phyloP scores from a whole-genome alignment of 2,329 filamentous ascomycete species.

The Trichophaea hybrida region DNA sequence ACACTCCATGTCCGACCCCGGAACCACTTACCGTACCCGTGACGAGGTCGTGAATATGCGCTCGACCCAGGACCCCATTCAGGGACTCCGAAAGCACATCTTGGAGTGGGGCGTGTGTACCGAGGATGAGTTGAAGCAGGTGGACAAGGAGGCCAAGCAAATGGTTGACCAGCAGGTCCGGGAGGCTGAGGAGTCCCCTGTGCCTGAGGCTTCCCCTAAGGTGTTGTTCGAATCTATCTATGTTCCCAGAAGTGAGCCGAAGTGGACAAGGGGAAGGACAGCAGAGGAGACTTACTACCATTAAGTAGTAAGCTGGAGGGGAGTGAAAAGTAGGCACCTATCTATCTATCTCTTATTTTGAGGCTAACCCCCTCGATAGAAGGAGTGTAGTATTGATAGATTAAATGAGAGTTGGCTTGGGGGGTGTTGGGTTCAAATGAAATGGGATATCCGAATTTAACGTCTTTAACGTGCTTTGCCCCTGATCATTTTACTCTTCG shows the following conservation, averaged over 20 bases:
- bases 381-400: no score
- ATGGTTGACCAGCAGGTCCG: slow-evolving; percentile 83
- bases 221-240: slow-evolving; percentile 97
- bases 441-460: no score
- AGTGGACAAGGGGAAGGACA: slow-evolving; percentile 73
- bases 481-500: no score
- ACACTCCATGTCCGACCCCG: slow-evolving; percentile 99
- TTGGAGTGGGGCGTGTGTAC: slow-evolving; percentile 83
- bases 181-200: slow-evolving; percentile 72
- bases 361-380: no score
- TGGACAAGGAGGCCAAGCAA: slow-evolving; percentile 84
- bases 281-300: slow-evolving; percentile 87
- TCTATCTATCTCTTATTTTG: no score
- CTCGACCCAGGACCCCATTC: slow-evolving; percentile 95
- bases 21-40: slow-evolving; percentile 96
- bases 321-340: background rate
- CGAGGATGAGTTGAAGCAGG: slow-evolving; percentile 88
- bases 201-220: slow-evolving; percentile 61
- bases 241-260: slow-evolving; percentile 66
- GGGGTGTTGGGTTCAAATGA: no score
- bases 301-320: slow-evolving; percentile 23
- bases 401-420: no score
- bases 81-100: slow-evolving; percentile 94
- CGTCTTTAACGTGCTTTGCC: no score
- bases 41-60: slow-evolving; percentile 99